Evolutionary conservation across 768 basidiomycete genomes (phyloP).

Genomic region (Xanthoconium stramineum): DNA sequence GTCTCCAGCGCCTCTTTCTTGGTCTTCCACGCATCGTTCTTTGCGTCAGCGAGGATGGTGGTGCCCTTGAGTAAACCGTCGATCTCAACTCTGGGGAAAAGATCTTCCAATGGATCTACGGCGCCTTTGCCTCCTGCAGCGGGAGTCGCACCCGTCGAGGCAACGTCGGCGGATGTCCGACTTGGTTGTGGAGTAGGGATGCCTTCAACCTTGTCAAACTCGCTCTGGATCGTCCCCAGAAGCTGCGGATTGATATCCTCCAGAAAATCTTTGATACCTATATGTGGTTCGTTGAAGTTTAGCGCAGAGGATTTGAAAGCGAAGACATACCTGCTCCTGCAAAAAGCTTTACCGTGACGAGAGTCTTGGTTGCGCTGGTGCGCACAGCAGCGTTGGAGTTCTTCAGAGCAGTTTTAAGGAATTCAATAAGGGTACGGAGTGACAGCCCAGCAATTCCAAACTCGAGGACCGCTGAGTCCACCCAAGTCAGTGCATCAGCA

Average conservation of each 20-base stretch:
- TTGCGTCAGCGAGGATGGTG: constrained; percentile 75
- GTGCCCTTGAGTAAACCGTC: constrained; percentile 83
- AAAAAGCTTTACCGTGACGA: constrained; percentile 89
- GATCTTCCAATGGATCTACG: constrained; percentile 81
- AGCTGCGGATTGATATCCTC: constrained; percentile 95
- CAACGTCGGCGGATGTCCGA: constrained; percentile 74
- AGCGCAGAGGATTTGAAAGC: neutral
- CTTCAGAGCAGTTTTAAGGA: constrained; percentile 79
- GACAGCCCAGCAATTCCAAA: constrained; percentile 90
- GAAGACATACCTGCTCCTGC: constrained; percentile 73
- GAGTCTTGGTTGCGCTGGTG: constrained; percentile 86
- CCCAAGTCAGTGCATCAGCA: constrained; percentile 87
- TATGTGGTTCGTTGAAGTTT: constrained; percentile 10
- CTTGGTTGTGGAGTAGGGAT: constrained; percentile 73
- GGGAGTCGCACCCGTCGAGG: constrained; percentile 43
- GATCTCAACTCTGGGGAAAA: constrained; percentile 94
- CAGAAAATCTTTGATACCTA: constrained; percentile 88
- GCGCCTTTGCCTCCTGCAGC: constrained; percentile 38
- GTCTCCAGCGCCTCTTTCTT: constrained; percentile 93
- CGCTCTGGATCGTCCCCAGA: constrained; percentile 80
- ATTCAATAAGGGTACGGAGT: constrained; percentile 82
- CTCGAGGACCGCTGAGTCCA: constrained; percentile 79
- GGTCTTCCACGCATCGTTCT: constrained; percentile 94
- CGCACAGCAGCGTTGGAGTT: constrained; percentile 95
- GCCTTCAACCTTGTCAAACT: constrained; percentile 91